Evolutionary conservation across 164 flowering plant genomes (phyloP).

Genomic region (Pachysandra terminalis): DNA sequence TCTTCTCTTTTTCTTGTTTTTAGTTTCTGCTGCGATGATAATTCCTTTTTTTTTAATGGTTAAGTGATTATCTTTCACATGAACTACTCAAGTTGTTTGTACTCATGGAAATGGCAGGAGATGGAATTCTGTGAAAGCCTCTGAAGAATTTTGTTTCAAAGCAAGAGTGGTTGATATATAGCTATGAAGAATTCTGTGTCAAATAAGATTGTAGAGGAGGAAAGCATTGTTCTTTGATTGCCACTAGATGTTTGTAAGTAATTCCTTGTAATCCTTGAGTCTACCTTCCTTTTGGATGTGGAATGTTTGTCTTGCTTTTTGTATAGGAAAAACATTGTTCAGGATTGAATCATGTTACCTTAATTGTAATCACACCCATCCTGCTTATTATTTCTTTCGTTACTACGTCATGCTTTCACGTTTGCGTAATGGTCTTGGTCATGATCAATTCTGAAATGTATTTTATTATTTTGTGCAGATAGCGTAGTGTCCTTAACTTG

Average conservation of each 20-base stretch:
- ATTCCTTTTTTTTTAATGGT: no score
- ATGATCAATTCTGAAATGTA: no score
- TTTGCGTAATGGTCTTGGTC: not conserved
- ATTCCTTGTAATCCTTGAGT: no score
- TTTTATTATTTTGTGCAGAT: no score
- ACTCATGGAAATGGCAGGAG: slow-evolving; percentile 15
- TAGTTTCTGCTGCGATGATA: no score
- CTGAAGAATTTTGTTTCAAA: not conserved
- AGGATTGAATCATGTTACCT: no score
- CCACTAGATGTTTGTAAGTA: slow-evolving; percentile 4
- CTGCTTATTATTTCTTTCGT: not conserved
- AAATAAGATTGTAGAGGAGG: slow-evolving; percentile 12
- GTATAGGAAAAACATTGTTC: not conserved
- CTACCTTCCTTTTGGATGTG: not conserved
- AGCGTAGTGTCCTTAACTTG: no score
- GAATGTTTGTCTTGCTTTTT: not conserved
- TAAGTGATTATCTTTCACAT: not conserved
- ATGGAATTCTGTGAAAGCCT: slow-evolving; percentile 35
- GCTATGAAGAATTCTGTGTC: not conserved
- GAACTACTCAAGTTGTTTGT: not conserved
- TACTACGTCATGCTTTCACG: no score
- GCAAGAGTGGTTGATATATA: not conserved
- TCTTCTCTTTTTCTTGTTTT: no score
- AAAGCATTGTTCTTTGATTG: not conserved
- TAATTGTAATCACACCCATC: no score